Base-by-base conservation (phyloP, 257 asterid genomes). In the Nicotiana tabacum region DNA sequence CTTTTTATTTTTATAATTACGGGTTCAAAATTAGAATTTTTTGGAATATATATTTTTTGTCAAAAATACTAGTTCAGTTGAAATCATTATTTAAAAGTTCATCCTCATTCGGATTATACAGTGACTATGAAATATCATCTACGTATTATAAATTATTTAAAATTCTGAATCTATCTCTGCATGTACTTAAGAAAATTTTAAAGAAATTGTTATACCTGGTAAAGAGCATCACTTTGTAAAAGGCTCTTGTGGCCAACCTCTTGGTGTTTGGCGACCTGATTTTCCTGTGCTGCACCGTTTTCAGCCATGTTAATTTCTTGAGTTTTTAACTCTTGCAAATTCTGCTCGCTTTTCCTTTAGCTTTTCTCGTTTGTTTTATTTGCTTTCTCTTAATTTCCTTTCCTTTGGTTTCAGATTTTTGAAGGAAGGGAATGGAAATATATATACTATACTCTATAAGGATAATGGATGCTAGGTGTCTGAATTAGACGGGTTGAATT, bases 241-340 rank as follows among this genome's bases (percentile, higher is more conserved):
- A 94, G 98, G 81, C 97, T 94, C 90, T 94, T 92, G 89, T 94
- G 98, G 57, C 98, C 98, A 77, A 94, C 98, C 78, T 94, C 98
- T 81, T 91, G 94, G 76, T 94, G 97, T 86, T 93, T 88, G 33
- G 83, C 70, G 1, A 55, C 86, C 70, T 87, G 90, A 1, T 67
- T 81, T 6, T 62, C 85, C 3, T 80, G 86, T 7, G 89, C 68
- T 82, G 81, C 93, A n/a, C 69, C 84, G 53, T 72, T 80, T 17
- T 56, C 81, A 11, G 85, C 86, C 84, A 86, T 83, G 29, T 3
- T 53, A 18, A 9, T 74, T 56, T 27, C n/a, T 62, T 37, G 9
- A 43, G 8, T 30, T 37, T 24, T 10, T 8, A 12, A 13, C 10
- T 30, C 3, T 13, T 17, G 35, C 13, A 30, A 10, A 0, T n/a